A percentile compares a stretch with the other conserved stretches of the same genome.
phyloP scores from a whole-genome alignment of 257 asterid genomes.

The Forsythia viridissima region DNA sequence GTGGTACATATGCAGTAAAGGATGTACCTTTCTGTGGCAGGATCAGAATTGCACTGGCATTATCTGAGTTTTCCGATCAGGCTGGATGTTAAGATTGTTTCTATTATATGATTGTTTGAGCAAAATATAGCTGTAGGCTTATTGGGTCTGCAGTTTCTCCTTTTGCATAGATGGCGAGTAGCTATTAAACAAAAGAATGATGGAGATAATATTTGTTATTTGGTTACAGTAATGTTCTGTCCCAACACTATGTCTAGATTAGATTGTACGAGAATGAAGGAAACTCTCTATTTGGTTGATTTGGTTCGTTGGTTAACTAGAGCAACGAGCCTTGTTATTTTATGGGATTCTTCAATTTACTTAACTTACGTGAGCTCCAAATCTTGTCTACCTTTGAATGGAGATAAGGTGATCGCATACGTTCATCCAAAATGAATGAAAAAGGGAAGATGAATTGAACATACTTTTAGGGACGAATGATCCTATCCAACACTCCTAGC shows the following conservation, averaged over 20 bases:
- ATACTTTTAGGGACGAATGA: neutral
- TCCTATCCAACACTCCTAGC: neutral
- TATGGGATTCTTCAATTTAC: neutral
- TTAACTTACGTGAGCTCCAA: neutral
- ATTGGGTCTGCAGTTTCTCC: too few species aligned
- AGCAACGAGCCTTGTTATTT: neutral
- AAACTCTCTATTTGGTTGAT: conserved; percentile 13
- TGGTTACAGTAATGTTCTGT: neutral
- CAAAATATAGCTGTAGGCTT: too few species aligned
- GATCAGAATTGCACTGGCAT: too few species aligned
- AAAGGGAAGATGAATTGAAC: neutral
- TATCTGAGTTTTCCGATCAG: too few species aligned
- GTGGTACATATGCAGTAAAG: too few species aligned
- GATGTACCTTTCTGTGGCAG: too few species aligned
- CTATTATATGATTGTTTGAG: too few species aligned
- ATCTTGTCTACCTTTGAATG: neutral
- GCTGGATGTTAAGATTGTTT: too few species aligned
- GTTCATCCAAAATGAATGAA: neutral
- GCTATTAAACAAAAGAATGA: too few species aligned
- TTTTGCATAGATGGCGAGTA: too few species aligned
- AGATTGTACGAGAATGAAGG: conserved; percentile 9
- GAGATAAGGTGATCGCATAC: neutral
- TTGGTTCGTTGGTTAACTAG: neutral
- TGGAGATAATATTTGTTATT: neutral
- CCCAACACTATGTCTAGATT: neutral